These are phyloP conservation scores for Saksenaea oblongispora DNA, from an alignment of 371 early-diverging fungal genomes.

Conservation along the genomic window DNA sequence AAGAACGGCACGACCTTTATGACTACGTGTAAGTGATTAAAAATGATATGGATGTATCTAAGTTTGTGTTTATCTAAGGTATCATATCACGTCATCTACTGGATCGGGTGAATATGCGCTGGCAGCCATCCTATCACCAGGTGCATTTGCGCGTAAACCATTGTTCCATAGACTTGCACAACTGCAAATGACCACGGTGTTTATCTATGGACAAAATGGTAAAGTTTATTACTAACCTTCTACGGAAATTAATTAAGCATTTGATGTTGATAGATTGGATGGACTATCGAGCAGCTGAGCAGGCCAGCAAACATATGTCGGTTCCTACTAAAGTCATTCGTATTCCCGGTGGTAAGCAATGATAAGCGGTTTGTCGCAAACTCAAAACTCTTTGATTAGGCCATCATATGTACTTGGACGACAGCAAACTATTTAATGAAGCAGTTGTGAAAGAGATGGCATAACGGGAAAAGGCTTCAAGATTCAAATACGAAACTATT, in stretches of 20 bases:
- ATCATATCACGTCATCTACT: conserved; percentile 74
- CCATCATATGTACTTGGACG: conserved; percentile 90
- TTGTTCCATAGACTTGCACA: conserved; percentile 64
- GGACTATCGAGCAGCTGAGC: conserved; percentile 79
- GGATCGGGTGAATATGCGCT: conserved; percentile 85
- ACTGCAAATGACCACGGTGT: conserved; percentile 78
- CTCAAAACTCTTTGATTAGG: conserved; percentile 47
- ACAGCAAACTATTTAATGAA: conserved; percentile 75
- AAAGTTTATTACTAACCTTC: conserved; percentile 16
- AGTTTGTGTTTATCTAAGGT: conserved; percentile 39
- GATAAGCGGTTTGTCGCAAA: neutral
- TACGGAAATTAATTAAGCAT: conserved; percentile 16
- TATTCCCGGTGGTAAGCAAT: conserved; percentile 38
- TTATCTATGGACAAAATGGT: conserved; percentile 73
- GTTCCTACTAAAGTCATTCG: conserved; percentile 53
- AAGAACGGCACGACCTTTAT: conserved; percentile 61
- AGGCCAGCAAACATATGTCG: conserved; percentile 56
- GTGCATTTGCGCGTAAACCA: conserved; percentile 84
- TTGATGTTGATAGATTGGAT: conserved; percentile 79
- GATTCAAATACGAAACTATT: too few relatives aligned
- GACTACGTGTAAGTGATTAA: conserved; percentile 55
- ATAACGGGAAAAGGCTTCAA: too few relatives aligned
- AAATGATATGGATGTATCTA: neutral
- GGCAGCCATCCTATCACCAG: conserved; percentile 71
- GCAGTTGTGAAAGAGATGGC: conserved; percentile 35